Base-by-base conservation (phyloP, 805 yeast genomes). In the Candida arabinofermentans region DNA sequence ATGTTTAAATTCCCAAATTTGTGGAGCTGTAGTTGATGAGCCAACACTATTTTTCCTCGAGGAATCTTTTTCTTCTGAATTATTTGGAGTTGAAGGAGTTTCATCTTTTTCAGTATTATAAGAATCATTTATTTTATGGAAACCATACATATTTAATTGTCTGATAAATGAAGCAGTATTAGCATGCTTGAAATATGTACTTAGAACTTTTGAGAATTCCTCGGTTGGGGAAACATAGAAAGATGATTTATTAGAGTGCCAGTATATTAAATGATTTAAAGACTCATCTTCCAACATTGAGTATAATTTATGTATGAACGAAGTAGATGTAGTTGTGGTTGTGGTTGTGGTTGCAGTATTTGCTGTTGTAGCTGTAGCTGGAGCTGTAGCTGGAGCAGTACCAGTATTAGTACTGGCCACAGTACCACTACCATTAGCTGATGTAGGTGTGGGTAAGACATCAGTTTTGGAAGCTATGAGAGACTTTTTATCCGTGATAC, bases 1-100 rank as follows among this genome's bases (percentile, higher is more conserved):
- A 59, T 90, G 98, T 43, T 81, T 80, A 64, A 90, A 90, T 66
- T 91, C 97, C 98, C 98, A 90, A 13, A 55, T 45, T 14, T 51
- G 46, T 5, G 49, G 34, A 2, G 47, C 39, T 14, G 49, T 49
- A 21, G 31, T 39, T 16, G 53, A 44, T 12, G 59, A 50, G 10
- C 45, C 40, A 12, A 40, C 36, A 5, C 60, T 55, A 19, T 53
- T 53, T 37, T 53, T 53, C 34, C 59, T 43, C 13, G 59, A 53
- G 18, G 41, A 40, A 5, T 36, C 27, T 27, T 21, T 40, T 42
- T 39, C 34, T 51, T 32, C 34, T 1, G 47, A 40, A 16, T 46
- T 43, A 21, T 46, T 36, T 3, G 40, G 27, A 8, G 35, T 37
- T 12, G 49, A 56, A 5, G 24, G 35, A 13, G 35, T 12, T 6